Base-by-base conservation (phyloP, 495 filamentous ascomycete genomes). In the Evansstolkia leycettana region DNA sequence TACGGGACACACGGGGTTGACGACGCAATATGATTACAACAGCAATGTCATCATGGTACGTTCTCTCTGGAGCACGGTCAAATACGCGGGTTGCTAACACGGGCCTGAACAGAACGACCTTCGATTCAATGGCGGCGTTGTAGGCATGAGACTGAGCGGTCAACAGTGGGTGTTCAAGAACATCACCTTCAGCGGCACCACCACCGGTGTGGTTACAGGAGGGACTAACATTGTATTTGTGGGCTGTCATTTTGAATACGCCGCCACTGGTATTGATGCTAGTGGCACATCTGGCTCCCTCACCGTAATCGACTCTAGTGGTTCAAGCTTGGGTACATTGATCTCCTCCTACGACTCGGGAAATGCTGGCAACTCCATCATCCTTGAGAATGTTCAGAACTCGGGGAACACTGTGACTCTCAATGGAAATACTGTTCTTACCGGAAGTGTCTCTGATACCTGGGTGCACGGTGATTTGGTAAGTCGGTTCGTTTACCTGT, bases 81-180 rank as follows among this genome's bases (percentile, higher is more conserved):
- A n/a, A n/a, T n/a, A n/a, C n/a, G n/a, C n/a, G n/a, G n/a, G n/a
- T n/a, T n/a, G n/a, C n/a, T n/a, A n/a, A n/a, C n/a, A n/a, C n/a
- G n/a, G 9, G 15, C 17, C 1, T 24, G 5, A 14, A 13, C 30
- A 53, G 50, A 43, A 43, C 65, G 77, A 31, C 71, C 68, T 48
- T 67, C 69, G 67, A 15, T 84, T 86, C 60, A 69, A 71, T 34
- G 80, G 81, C 23, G 81, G 81, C 6, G 52, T 54, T 1, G 56
- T 68, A 18, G 80, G 73, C 20, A 61, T 72, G 33, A 63, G 63
- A 26, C 51, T 82, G 38, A 76, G 72, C 17, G 80, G 80, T 40
- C 80, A 84, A 51, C 80, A 84, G 52, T 85, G 75, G 43, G 81
- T 78, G 1, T 76, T 78, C 61, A 61, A 75, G 23, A 77, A 78